Conservation (phyloP, 805 yeast genomes). For the Yamadazyma scolyti region DNA sequence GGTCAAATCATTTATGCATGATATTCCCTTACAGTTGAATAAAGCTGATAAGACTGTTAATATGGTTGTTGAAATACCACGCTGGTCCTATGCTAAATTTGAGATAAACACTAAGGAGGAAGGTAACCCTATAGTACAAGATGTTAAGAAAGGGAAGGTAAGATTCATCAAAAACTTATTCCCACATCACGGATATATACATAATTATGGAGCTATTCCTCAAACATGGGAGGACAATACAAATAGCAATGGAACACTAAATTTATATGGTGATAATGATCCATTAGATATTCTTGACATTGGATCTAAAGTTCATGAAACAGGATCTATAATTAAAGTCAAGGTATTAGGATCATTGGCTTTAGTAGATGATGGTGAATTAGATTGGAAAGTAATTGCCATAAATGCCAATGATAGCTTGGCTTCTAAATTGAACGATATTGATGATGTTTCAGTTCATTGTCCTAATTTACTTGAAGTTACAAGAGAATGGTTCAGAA, state of each 20-base stretch:
- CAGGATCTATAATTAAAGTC: slow-evolving; percentile 80
- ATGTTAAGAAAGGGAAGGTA: slow-evolving; percentile 67
- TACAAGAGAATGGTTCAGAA: slow-evolving; percentile 97
- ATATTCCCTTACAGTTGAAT: slow-evolving; percentile 56
- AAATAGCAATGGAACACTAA: slow-evolving; percentile 40
- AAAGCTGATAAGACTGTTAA: slow-evolving; percentile 35
- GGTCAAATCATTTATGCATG: slow-evolving; percentile 67
- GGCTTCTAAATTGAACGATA: slow-evolving; percentile 80
- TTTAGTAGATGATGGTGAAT: slow-evolving; percentile 85
- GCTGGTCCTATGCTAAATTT: slow-evolving; percentile 82
- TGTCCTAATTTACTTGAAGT: slow-evolving; percentile 92
- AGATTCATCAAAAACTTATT: slow-evolving; percentile 76
- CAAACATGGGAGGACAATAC: slow-evolving; percentile 99
- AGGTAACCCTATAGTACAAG: slow-evolving; percentile 80
- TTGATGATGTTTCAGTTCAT: slow-evolving; percentile 84
- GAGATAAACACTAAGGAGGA: slow-evolving; percentile 59
- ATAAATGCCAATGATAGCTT: slow-evolving; percentile 81
- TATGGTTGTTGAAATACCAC: slow-evolving; percentile 45
- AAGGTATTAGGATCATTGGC: slow-evolving; percentile 95
- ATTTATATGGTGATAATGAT: slow-evolving; percentile 42
- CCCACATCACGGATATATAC: slow-evolving; percentile 82
- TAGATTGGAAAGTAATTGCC: slow-evolving; percentile 90
- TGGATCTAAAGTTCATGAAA: slow-evolving; percentile 61
- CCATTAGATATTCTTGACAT: slow-evolving; percentile 77
- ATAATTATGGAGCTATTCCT: slow-evolving; percentile 85